These are phyloP conservation scores for Pyrenophora tritici-repentis DNA, from an alignment of 2,329 filamentous ascomycete genomes.

Conservation along the genomic window DNA sequence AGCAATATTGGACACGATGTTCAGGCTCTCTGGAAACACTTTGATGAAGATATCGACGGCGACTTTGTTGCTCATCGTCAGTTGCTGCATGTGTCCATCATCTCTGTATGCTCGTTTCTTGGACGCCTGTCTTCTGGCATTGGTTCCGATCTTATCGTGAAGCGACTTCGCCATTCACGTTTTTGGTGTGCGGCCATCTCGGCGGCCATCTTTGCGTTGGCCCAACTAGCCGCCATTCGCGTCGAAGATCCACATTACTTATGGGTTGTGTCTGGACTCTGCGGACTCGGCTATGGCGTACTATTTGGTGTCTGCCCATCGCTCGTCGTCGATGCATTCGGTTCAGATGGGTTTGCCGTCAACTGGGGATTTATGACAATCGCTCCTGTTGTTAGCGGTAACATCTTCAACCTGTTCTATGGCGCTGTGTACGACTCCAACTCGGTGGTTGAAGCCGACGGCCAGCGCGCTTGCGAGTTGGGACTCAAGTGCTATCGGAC, in stretches of 20 bases:
- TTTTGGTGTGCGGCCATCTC: slow-evolving; percentile 89
- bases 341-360: slow-evolving; percentile 83
- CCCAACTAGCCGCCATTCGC: slow-evolving; percentile 75
- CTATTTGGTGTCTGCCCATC: slow-evolving; percentile 94
- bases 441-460: slow-evolving; percentile 68
- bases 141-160: slow-evolving; percentile 88
- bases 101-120: slow-evolving; percentile 86
- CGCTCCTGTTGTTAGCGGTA: slow-evolving; percentile 83
- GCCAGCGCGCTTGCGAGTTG: slow-evolving; percentile 74
- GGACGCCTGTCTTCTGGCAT: slow-evolving; percentile 76
- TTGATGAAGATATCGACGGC: slow-evolving; percentile 72
- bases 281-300: slow-evolving; percentile 88
- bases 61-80: slow-evolving; percentile 81
- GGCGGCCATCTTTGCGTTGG: slow-evolving; percentile 75
- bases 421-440: slow-evolving; percentile 82
- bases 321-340: slow-evolving; percentile 84
- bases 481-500: slow-evolving; percentile 79
- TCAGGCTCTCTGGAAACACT: slow-evolving; percentile 86
- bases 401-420: slow-evolving; percentile 92
- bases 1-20: slow-evolving; percentile 95
- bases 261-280: slow-evolving; percentile 78
- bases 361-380: slow-evolving; percentile 98
- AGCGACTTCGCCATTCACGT: slow-evolving; percentile 76
- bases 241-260: slow-evolving; percentile 79
- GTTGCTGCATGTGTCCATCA: slow-evolving; percentile 88